A percentile compares a stretch with the other conserved stretches of the same genome.
phyloP scores from a whole-genome alignment of 768 basidiomycete genomes.

The Rhizopogon vesiculosus region DNA sequence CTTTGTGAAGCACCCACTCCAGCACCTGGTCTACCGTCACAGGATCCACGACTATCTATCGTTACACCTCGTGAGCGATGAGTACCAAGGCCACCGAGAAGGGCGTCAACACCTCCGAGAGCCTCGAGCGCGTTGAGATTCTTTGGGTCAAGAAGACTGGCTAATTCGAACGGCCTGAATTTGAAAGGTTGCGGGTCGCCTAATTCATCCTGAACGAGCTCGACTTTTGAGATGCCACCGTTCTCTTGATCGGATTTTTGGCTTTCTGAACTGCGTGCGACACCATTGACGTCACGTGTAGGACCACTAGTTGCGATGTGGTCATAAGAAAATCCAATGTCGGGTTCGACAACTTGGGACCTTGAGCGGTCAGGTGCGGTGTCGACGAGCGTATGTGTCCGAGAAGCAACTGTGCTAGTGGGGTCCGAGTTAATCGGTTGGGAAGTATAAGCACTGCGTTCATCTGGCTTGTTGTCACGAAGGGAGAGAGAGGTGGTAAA shows the following conservation, averaged over 20 bases:
- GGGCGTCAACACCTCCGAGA: constrained; percentile 65
- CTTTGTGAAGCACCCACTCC: constrained; percentile 28
- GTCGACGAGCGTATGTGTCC: constrained; percentile 35
- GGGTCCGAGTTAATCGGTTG: constrained; percentile 32
- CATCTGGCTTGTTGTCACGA: constrained; percentile 66
- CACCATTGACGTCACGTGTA: background rate
- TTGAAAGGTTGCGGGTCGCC: constrained; percentile 67
- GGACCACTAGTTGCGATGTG: constrained; percentile 2
- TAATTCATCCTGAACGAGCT: constrained; percentile 32
- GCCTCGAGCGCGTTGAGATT: constrained; percentile 55
- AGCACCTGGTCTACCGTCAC: constrained; percentile 19
- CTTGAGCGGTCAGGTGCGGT: constrained; percentile 27
- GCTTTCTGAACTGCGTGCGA: constrained; percentile 1
- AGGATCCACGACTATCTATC: constrained; percentile 1
- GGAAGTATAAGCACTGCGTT: constrained; percentile 46
- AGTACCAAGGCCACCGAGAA: constrained; percentile 75
- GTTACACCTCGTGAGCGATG: constrained; percentile 44
- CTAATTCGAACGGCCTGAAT: constrained; percentile 71
- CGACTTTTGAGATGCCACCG: constrained; percentile 13
- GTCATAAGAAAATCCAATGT: constrained; percentile 1
- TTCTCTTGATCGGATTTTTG: constrained; percentile 19
- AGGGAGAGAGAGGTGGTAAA: constrained; percentile 54
- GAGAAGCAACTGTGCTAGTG: constrained; percentile 31
- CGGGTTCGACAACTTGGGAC: constrained; percentile 10
- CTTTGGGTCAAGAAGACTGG: constrained; percentile 89